Evolutionary conservation across 176 grass and related monocot genomes (phyloP).

Genomic region (Rhynchospora tenuis): DNA sequence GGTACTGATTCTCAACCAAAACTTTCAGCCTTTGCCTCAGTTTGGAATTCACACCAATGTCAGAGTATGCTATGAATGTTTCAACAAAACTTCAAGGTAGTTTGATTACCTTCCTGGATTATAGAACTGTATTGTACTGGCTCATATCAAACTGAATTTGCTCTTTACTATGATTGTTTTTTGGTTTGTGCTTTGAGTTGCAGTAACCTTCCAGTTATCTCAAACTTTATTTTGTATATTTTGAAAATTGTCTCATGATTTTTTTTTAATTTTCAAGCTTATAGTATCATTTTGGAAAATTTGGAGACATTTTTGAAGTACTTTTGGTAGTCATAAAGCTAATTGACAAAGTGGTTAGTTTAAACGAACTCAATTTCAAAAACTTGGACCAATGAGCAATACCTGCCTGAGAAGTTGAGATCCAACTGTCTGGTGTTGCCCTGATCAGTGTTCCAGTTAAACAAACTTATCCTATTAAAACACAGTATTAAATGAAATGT

Average conservation of each 20-base stretch:
- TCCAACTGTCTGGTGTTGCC: background rate
- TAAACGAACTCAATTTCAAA: background rate
- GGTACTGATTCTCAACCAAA: conserved; percentile 6
- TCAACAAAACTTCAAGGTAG: conserved; percentile 75
- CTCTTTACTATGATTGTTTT: background rate
- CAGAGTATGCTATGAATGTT: conserved; percentile 84
- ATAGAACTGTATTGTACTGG: background rate
- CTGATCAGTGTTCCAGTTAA: background rate
- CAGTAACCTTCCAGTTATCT: background rate
- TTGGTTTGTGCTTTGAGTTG: background rate
- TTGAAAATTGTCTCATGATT: background rate
- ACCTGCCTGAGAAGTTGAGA: background rate
- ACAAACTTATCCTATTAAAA: background rate
- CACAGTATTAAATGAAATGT: background rate
- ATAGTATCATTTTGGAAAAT: background rate
- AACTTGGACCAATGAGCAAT: background rate
- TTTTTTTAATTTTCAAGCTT: background rate
- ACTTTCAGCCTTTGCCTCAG: conserved; percentile 79
- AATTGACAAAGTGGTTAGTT: background rate
- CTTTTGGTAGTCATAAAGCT: background rate
- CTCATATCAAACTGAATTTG: background rate
- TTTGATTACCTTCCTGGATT: background rate
- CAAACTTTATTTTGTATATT: background rate
- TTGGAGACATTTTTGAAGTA: background rate
- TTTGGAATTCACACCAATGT: conserved; percentile 76